Base-by-base conservation (phyloP, 225 moss, liverwort and hornwort species). In the Rhytidiadelphus loreus region DNA sequence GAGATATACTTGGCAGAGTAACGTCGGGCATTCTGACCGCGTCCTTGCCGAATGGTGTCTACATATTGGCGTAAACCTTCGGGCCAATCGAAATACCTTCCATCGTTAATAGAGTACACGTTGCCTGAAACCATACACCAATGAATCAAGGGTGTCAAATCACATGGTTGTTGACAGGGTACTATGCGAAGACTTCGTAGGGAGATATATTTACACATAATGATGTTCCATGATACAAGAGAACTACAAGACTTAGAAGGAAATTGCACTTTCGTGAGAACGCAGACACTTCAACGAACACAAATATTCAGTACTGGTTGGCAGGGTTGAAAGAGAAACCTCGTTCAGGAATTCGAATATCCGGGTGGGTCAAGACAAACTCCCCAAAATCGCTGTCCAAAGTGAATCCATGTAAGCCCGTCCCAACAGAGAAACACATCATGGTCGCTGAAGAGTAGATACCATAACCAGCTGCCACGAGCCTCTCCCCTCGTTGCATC, bases 401-500 rank as follows among this genome's bases (percentile, higher is more conserved):
- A 48, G 98, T 97, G 87, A 98, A 98, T 46, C 95, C 95, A 80
- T 97, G 96, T 82, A 93, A 88, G 52, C 98, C 98, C 73, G 90
- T 89, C 56, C 95, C 94, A 33, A 95, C 92, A 25, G 96, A 95
- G 87, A 98, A 95, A 85, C 96, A 95, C 76, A 97, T 81, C 92
- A 98, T 96, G 56, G 97, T 98, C 30, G 98, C 95, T 12, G 98
- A 98, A 48, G 98, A 98, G 80, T 96, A 98, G 86, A 98, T 89
- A 25, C 92, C 92, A 57, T 98, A 98, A 30, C 98, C 98, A 61
- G 98, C 95, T 73, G 97, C 98, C 87, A 97, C 93, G 58, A 98
- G 86, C 65, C 96, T 90, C 82, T 96, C 95, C 39, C 98, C 98
- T 37, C 93, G 93, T 83, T 96, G 98, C 88, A 98, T 94, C 64